Evolutionary conservation across 1,284 basidiomycete genomes (phyloP).

Genomic region (Apiotrichum brassicae): DNA sequence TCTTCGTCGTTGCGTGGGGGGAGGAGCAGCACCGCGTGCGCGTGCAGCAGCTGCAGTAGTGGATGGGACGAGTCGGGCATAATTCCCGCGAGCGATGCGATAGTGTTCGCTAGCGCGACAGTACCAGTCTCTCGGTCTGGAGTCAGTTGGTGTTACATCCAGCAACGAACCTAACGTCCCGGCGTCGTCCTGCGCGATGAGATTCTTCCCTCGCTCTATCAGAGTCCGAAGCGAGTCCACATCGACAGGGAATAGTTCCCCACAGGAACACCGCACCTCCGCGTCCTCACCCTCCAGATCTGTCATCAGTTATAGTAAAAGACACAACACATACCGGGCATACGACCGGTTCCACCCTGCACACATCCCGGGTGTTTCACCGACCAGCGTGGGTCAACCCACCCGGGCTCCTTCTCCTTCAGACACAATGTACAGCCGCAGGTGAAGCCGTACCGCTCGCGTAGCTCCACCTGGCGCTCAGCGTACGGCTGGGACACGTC

Average conservation of each 20-base stretch:
- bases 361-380: slow-evolving; percentile 31
- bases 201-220: slow-evolving; percentile 60
- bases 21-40: slow-evolving; percentile 49
- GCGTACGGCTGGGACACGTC: slow-evolving; percentile 66
- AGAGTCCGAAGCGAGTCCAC: slow-evolving; percentile 53
- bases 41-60: slow-evolving; percentile 63
- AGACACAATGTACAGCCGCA: slow-evolving; percentile 65
- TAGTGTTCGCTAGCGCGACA: slow-evolving; percentile 57
- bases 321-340: slow-evolving; percentile 21
- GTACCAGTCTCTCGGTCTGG: slow-evolving; percentile 52
- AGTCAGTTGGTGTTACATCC: neutral
- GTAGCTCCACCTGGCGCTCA: slow-evolving; percentile 57
- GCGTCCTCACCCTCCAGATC: slow-evolving; percentile 8
- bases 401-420: slow-evolving; percentile 6
- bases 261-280: slow-evolving; percentile 48
- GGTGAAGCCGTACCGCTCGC: slow-evolving; percentile 70
- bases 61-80: slow-evolving; percentile 63
- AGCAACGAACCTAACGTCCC: slow-evolving; percentile 49
- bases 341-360: slow-evolving; percentile 10
- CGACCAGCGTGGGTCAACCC: slow-evolving; percentile 62
- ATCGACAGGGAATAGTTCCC: slow-evolving; percentile 52
- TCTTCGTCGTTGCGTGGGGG: slow-evolving; percentile 19
- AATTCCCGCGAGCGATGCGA: slow-evolving; percentile 62
- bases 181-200: slow-evolving; percentile 60
- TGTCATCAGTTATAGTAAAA: slow-evolving; percentile 7